These are phyloP conservation scores for Nannochloris sp. DNA, from an alignment of 139 green algal genomes.

Conservation along the genomic window DNA sequence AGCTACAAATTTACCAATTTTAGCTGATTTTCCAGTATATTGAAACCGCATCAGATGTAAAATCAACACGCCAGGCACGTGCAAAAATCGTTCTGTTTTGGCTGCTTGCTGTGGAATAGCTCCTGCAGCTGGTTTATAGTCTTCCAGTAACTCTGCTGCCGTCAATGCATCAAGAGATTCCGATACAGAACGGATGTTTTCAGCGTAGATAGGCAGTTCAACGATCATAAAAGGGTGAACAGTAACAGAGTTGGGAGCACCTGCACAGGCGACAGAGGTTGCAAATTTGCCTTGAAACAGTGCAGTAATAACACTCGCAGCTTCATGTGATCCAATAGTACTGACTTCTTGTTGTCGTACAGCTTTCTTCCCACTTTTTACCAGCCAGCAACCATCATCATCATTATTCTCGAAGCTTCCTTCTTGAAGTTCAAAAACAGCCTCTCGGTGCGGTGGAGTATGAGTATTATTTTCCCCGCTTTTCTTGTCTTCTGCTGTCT, in stretches of 20 bases:
- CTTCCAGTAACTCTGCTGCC: conserved; percentile 26
- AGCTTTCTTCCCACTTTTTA: conserved; percentile 16
- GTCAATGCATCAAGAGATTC: conserved; percentile 42
- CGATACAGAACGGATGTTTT: conserved; percentile 31
- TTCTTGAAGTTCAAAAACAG: no score
- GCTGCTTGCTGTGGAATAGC: conserved; percentile 10
- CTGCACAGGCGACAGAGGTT: conserved; percentile 17
- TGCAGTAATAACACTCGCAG: conserved; percentile 13
- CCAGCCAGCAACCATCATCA: conserved; percentile 23
- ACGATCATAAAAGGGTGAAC: conserved; percentile 63
- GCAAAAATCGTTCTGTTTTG: conserved; percentile 33
- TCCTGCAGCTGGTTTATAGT: conserved; percentile 29
- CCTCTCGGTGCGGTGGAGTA: no score
- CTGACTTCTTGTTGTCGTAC: conserved; percentile 13
- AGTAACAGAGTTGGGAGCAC: conserved; percentile 37
- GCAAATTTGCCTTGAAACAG: conserved; percentile 3
- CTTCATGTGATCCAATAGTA: background rate
- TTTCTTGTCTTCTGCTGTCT: background rate
- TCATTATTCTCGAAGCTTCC: background rate
- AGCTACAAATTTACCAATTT: conserved; percentile 50
- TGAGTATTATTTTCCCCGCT: background rate
- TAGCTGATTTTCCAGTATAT: conserved; percentile 23
- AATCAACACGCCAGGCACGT: conserved; percentile 56
- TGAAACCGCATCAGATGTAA: conserved; percentile 72
- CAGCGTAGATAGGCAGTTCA: conserved; percentile 43